Base-by-base conservation (phyloP, 2,329 filamentous ascomycete species). In the Macrophomina pseudophaseolina region DNA sequence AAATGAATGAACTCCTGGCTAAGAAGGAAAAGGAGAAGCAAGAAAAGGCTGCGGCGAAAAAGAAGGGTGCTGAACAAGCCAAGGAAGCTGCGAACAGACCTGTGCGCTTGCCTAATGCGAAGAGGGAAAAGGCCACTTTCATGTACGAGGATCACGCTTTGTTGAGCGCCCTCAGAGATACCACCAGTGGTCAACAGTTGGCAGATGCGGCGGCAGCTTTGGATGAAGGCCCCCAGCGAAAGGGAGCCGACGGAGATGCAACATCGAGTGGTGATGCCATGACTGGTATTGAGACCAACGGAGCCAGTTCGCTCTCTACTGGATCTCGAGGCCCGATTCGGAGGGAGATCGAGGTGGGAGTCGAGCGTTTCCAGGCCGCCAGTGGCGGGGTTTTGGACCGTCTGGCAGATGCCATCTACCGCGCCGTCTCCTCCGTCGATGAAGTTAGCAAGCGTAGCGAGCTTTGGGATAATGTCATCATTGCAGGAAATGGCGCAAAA, bases 401-500 rank as follows among this genome's bases (percentile, higher is more conserved):
- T 66, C 92, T 99, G 69, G 92, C 92, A 30, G 90, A 90, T 65
- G 88, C 92, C 46, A 90, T 98, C 70, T 93, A 97, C 79, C 88
- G 90, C 67, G 90, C 92, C 0, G 88, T 98, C 63, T 90, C 94
- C 71, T 88, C 89, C 42, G 92, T 97, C 30, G 89, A 92, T 53
- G 93, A 97, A 69, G 88, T 93, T 70, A 90, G 91, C 73, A 94
- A 93, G 83, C 89, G 95, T 52, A 90, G 91, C 42, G 86, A 91
- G 42, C 90, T 96, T 70, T 99, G 95, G 95, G 94, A 98, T 73
- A 92, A 91, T 68, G 80, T 99, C 63, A 90, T 97, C 71, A 91
- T 99, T 65, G 91, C 97, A 63, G 95, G 95, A 71, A 97, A 97
- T 74, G 95, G 95, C 66, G 89, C 86, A 68, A 87, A 83, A 73